Base-by-base conservation (phyloP, 1,284 basidiomycete genomes). In the Amylostereum areolatum region DNA sequence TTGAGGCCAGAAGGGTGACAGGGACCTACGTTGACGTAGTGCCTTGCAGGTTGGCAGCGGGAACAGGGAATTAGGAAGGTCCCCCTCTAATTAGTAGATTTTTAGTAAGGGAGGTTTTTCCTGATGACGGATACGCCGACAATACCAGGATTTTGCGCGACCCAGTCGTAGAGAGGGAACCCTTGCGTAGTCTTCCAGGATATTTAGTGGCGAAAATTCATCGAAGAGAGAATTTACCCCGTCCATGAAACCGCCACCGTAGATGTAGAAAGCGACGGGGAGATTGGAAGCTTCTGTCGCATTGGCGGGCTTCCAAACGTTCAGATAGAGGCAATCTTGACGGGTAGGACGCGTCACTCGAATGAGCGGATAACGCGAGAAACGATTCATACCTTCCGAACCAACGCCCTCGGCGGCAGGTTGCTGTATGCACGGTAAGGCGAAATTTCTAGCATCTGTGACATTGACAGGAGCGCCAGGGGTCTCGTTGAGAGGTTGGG, bases 71-170 rank as follows among this genome's bases (percentile, higher is more conserved):
- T n/a, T n/a, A n/a, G n/a, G n/a, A n/a, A n/a, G n/a, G n/a, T n/a
- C n/a, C n/a, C n/a, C n/a, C n/a, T n/a, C n/a, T n/a, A n/a, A n/a
- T n/a, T n/a, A n/a, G n/a, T n/a, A n/a, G n/a, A n/a, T n/a, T n/a
- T n/a, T n/a, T n/a, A n/a, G n/a, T n/a, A n/a, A n/a, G n/a, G n/a
- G n/a, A n/a, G n/a, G n/a, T n/a, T n/a, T n/a, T n/a, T n/a, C n/a
- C n/a, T n/a, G n/a, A n/a, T n/a, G n/a, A 80, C 69, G 2, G 75
- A 76, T 7, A 80, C 78, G 31, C 73, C 71, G 35, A 81, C 68
- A 33, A 82, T 69, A 44, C 74, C 72, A 8, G 73, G 73, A 31
- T 67, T 64, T 52, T 74, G 71, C 6, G 62, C 61, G 47, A 82
- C 65, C 77, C 75, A 80, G 53, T 70, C 66, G 54, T 78, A 73